phyloP scores from a whole-genome alignment of 75 land plant species.

The Isoetes taiwanensis region DNA sequence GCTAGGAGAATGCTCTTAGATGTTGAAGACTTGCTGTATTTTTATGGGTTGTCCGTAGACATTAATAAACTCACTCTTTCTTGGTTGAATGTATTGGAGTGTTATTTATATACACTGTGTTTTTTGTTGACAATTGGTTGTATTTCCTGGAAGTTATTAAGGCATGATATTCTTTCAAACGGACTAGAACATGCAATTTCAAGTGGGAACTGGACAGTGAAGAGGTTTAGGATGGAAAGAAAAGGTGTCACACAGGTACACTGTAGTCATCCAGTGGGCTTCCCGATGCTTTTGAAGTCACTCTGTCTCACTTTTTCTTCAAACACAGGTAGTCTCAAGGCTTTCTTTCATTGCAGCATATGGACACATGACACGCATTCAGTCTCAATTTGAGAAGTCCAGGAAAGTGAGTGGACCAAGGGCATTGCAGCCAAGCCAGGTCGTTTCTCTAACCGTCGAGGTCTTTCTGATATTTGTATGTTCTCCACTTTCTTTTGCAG shows the following conservation, averaged over 20 bases:
- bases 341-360: slow-evolving; percentile 77
- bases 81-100: too few species aligned
- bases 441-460: too few species aligned
- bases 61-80: too few species aligned
- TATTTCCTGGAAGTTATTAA: slow-evolving; percentile 28
- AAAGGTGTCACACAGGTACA: slow-evolving; percentile 92
- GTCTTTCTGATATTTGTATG: too few species aligned
- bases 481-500: too few species aligned
- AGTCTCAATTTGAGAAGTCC: slow-evolving; percentile 98
- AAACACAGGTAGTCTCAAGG: slow-evolving; percentile 59
- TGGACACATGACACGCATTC: slow-evolving; percentile 82
- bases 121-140: too few species aligned
- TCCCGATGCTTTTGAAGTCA: background rate
- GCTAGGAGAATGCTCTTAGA: too few species aligned
- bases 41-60: too few species aligned
- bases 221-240: slow-evolving; percentile 73
- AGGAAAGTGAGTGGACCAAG: slow-evolving; percentile 99
- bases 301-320: background rate
- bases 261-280: background rate
- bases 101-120: too few species aligned
- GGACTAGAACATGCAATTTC: slow-evolving; percentile 88
- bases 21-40: too few species aligned
- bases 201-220: slow-evolving; percentile 85
- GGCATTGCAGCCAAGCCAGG: slow-evolving; percentile 99
- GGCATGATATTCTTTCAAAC: slow-evolving; percentile 31